Conservation (phyloP, 1,139 yeast species). For the Yamadazyma diospyri region DNA sequence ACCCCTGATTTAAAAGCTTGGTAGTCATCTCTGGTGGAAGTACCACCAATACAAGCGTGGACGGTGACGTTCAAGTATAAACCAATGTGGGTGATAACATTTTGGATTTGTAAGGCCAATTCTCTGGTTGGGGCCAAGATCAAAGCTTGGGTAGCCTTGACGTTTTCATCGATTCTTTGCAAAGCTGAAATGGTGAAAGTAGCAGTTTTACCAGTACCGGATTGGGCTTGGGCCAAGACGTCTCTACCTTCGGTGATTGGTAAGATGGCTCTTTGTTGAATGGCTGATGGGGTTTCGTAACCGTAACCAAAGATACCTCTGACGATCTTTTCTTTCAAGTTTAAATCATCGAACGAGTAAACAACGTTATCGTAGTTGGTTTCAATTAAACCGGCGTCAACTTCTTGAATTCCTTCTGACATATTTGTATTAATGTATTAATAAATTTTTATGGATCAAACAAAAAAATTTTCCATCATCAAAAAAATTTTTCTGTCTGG, state of each 20-base stretch:
- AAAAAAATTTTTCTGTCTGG: conserved; percentile 10
- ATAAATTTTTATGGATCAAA: not conserved
- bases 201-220: conserved; percentile 99
- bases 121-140: conserved; percentile 99
- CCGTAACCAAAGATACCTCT: conserved; percentile 97
- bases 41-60: conserved; percentile 99
- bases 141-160: conserved; percentile 85
- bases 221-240: conserved; percentile 98
- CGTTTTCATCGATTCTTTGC: conserved; percentile 82
- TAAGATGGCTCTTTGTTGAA: conserved; percentile 96
- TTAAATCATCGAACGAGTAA: conserved; percentile 81
- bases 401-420: conserved; percentile 71
- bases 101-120: conserved; percentile 96
- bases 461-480: conserved; percentile 7
- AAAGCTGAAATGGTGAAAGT: conserved; percentile 96
- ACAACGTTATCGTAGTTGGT: conserved; percentile 98
- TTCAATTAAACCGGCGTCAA: conserved; percentile 82
- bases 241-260: conserved; percentile 97
- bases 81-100: conserved; percentile 91
- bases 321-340: conserved; percentile 72
- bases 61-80: conserved; percentile 90
- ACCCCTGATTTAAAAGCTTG: conserved; percentile 91
- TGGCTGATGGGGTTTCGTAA: conserved; percentile 96
- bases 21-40: conserved; percentile 86
- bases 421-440: conserved; percentile 15